A percentile compares a stretch with the other conserved stretches of the same genome.
Evolutionary conservation across 352 stramenopile species (phyloP).

Genomic region (Phytophthora kernoviae): DNA sequence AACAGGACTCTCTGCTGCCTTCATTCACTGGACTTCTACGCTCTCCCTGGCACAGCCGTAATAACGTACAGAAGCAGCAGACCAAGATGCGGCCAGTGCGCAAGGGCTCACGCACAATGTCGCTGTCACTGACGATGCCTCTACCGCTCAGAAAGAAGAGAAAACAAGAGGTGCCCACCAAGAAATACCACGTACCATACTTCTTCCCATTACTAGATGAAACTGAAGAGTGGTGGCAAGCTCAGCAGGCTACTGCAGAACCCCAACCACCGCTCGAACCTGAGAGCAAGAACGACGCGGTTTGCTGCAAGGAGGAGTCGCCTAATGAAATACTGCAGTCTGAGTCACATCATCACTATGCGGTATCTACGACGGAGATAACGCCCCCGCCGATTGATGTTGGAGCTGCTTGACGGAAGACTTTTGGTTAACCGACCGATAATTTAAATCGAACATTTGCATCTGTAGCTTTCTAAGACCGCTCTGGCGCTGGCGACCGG

Average conservation of each 20-base stretch:
- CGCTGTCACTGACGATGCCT: constrained; percentile 26
- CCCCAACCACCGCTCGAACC: constrained; percentile 15
- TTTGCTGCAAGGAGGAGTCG: neutral
- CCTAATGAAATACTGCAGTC: neutral
- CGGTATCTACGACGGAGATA: neutral
- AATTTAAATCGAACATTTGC: no score
- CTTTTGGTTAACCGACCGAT: no score
- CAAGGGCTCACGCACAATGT: constrained; percentile 8
- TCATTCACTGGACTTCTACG: constrained; percentile 22
- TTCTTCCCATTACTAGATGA: constrained; percentile 71
- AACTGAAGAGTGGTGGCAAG: constrained; percentile 59
- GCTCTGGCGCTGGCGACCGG: no score
- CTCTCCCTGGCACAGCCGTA: constrained; percentile 21
- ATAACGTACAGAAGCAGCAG: constrained; percentile 6
- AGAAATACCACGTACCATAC: constrained; percentile 59
- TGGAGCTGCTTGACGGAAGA: no score
- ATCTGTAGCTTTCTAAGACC: no score
- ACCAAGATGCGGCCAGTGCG: constrained; percentile 19
- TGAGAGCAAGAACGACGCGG: constrained; percentile 1
- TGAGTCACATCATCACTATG: neutral
- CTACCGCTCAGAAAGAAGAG: constrained; percentile 23
- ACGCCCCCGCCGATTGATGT: neutral
- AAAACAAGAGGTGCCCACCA: constrained; percentile 23
- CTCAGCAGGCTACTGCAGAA: constrained; percentile 12
- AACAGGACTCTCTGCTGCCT: constrained; percentile 32